These are phyloP conservation scores for Eremochloa ophiuroides DNA, from an alignment of 176 grass and related monocot species.

Conservation along the genomic window DNA sequence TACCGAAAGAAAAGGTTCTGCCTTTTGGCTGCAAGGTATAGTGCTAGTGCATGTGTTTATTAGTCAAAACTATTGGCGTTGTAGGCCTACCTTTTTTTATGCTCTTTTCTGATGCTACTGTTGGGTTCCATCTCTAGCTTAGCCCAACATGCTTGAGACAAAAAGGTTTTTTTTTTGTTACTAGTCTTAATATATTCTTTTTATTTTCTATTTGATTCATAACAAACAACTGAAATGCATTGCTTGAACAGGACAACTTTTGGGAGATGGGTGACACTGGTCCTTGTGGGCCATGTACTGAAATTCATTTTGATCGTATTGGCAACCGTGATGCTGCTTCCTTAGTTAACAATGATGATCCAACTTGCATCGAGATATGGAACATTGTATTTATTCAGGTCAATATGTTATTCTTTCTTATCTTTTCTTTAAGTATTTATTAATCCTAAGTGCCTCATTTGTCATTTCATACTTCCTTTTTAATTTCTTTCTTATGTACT, in stretches of 20 bases:
- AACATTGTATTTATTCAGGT: constrained; percentile 99
- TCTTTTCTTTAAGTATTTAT: background rate
- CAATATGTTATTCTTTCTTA: background rate
- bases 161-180: background rate
- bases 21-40: constrained; percentile 94
- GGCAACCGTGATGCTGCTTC: constrained; percentile 75
- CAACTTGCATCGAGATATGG: constrained; percentile 97
- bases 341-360: constrained; percentile 86
- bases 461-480: background rate
- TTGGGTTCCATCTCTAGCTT: background rate
- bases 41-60: background rate
- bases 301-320: constrained; percentile 95
- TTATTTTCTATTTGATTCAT: constrained; percentile 1
- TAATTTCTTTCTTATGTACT: background rate
- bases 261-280: constrained; percentile 99
- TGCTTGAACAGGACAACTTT: constrained; percentile 71
- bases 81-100: background rate
- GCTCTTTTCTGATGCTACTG: background rate
- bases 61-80: background rate
- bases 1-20: constrained; percentile 60
- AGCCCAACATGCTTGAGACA: background rate
- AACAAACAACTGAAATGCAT: background rate
- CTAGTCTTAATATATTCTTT: background rate
- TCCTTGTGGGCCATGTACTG: constrained; percentile 89
- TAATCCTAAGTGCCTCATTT: background rate